Base-by-base conservation (phyloP, 495 filamentous ascomycete species). In the Lichenothelia convexa region DNA sequence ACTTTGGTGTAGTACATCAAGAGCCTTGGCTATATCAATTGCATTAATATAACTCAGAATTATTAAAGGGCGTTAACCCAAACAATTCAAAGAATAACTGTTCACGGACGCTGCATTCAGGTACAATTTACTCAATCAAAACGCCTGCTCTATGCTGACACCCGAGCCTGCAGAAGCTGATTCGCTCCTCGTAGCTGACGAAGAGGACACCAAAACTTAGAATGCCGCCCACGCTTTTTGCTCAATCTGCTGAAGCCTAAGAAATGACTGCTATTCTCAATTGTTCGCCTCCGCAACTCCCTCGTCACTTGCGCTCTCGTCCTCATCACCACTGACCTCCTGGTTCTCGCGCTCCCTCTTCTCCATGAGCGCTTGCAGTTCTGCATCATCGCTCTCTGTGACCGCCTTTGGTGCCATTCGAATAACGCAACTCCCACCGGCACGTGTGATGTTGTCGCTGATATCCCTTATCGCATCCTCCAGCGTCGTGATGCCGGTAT, bases 371-470 rank as follows among this genome's bases (percentile, higher is more conserved):
- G 87, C 91, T 58, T 93, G 80, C 46, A 97, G 63, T 53, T 93
- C 84, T 18, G 87, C 89, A 60, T 97, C 89, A 53, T 97, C 89
- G 47, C 82, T 87, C 69, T 95, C 89, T 3, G 87, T 95, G 40
- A 95, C 91, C 12, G 89, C 89, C 73, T 95, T 95, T 29, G 89
- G 89, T 43, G 83, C 87, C 91, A 97, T 95, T 67, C 80, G 86
- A 36, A 91, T 78, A 21, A 76, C 67, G 48, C 84, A 84, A 47
- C 67, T 71, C 23, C 89, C 89, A 13, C 78, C 78, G 1, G 75
- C 66, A 12, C 53, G 61, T 42, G 68, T 65, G 55, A 97, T 97
- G 49, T 69, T 81, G 40, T 51, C 64, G 40, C 74, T 65, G 47
- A 95, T 86, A 48, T 78, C 77, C 46, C 76, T 67, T 44, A 97